A percentile compares a stretch with the other conserved stretches of the same genome.
Conservation (phyloP, 1,139 yeast genomes). For the Insectozyma bohioensis region DNA sequence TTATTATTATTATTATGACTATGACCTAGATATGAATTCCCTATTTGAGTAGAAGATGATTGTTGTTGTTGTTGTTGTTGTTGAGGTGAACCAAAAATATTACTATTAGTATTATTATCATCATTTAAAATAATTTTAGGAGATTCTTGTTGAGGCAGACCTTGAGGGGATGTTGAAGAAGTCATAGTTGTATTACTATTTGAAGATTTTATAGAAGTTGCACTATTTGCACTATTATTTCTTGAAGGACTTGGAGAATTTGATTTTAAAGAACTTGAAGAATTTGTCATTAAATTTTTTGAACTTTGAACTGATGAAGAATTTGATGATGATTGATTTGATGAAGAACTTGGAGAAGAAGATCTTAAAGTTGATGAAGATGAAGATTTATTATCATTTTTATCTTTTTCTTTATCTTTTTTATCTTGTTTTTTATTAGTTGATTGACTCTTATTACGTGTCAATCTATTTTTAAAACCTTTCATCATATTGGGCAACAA, state of each 20-base stretch:
- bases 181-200: slow-evolving; percentile 16
- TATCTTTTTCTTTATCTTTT: slow-evolving; percentile 31
- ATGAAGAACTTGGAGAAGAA: slow-evolving; percentile 11
- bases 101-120: slow-evolving; percentile 6
- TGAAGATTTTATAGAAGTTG: slow-evolving; percentile 27
- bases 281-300: slow-evolving; percentile 22
- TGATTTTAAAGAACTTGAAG: slow-evolving; percentile 28
- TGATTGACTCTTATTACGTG: slow-evolving; percentile 43
- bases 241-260: slow-evolving; percentile 27
- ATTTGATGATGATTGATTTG: slow-evolving; percentile 18
- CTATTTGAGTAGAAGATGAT: slow-evolving; percentile 1
- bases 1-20: too few relatives aligned
- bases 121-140: slow-evolving; percentile 31
- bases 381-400: slow-evolving; percentile 18
- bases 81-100: slow-evolving; percentile 12
- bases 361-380: slow-evolving; percentile 9
- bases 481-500: slow-evolving; percentile 42
- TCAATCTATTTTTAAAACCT: slow-evolving; percentile 51
- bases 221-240: slow-evolving; percentile 27
- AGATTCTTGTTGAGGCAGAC: slow-evolving; percentile 21
- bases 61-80: slow-evolving; percentile 9
- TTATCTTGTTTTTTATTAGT: slow-evolving; percentile 35
- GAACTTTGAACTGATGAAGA: too few relatives aligned
- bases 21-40: background rate
- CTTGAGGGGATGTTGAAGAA: slow-evolving; percentile 16